These are phyloP conservation scores for Zea luxurians DNA, from an alignment of 176 grass and related monocot genomes.

Conservation along the genomic window DNA sequence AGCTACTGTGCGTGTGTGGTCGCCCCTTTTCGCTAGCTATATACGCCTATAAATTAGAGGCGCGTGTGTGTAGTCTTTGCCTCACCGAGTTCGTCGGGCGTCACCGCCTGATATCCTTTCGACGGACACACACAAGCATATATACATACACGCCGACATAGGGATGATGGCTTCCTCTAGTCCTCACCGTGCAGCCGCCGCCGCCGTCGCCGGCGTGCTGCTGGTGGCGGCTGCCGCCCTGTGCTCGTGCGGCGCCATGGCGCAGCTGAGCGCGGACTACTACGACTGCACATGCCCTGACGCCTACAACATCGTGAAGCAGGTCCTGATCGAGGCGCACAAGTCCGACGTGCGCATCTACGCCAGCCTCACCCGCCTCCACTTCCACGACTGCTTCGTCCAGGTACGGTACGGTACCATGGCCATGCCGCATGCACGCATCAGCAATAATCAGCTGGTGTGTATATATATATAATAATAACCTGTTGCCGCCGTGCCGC, in stretches of 20 bases:
- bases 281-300: slow-evolving; percentile 61
- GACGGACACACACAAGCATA: neutral
- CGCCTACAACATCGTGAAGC: slow-evolving; percentile 53
- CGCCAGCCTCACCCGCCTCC: slow-evolving; percentile 75
- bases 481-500: no score
- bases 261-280: slow-evolving; percentile 54
- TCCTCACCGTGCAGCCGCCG: neutral
- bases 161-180: neutral
- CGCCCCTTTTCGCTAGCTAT: no score
- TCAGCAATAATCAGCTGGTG: no score
- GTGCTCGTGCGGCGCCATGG: neutral
- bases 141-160: neutral
- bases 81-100: neutral
- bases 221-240: neutral
- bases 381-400: slow-evolving; percentile 95
- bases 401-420: slow-evolving; percentile 9
- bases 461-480: no score
- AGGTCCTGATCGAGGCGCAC: slow-evolving; percentile 57
- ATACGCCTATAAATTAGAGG: neutral
- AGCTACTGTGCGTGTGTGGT: no score
- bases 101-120: neutral
- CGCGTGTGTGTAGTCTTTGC: neutral
- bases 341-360: slow-evolving; percentile 53
- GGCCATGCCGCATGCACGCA: no score
- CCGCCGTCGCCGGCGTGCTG: neutral